These are phyloP conservation scores for Calonectria henricotiae DNA, from an alignment of 2,329 filamentous ascomycete genomes.

Conservation along the genomic window DNA sequence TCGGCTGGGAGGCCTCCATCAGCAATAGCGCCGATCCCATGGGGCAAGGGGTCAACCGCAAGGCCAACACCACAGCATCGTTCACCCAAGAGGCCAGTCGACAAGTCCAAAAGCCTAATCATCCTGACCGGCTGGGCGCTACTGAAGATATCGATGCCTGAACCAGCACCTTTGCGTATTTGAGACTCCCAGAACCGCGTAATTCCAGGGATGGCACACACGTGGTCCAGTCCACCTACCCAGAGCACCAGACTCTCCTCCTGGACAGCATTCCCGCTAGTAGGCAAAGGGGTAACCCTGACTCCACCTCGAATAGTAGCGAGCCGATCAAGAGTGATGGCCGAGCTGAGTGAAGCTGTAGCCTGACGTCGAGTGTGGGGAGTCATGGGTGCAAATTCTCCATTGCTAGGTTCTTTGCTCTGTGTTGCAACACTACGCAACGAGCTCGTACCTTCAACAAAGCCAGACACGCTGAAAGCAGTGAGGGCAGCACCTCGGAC, in stretches of 20 bases:
- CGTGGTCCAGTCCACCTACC: conserved; percentile 71
- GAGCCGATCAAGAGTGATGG: conserved; percentile 67
- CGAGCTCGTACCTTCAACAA: conserved; percentile 73
- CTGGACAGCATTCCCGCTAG: conserved; percentile 61
- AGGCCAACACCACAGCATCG: conserved; percentile 69
- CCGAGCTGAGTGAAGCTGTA: conserved; percentile 63
- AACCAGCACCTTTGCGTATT: conserved; percentile 67
- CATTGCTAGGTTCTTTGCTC: conserved; percentile 58
- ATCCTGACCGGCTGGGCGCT: conserved; percentile 71
- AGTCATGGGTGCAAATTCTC: conserved; percentile 77
- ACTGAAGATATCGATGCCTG: conserved; percentile 71
- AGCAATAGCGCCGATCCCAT: conserved; percentile 42
- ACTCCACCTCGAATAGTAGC: conserved; percentile 70
- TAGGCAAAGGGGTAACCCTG: conserved; percentile 65
- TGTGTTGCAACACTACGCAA: conserved; percentile 63
- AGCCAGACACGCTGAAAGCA: conserved; percentile 72
- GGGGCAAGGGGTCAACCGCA: conserved; percentile 58
- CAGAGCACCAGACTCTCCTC: conserved; percentile 73
- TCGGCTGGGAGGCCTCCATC: conserved; percentile 68
- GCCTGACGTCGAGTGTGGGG: conserved; percentile 73
- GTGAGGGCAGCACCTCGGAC: conserved; percentile 74
- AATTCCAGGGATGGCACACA: conserved; percentile 71
- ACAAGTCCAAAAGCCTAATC: conserved; percentile 70
- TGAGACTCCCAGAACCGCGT: conserved; percentile 75
- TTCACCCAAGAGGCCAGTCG: conserved; percentile 71